A percentile compares a stretch with the other conserved stretches of the same genome.
phyloP scores from a whole-genome alignment of 78 protist genomes.

The Anaeramoeba ignava region DNA sequence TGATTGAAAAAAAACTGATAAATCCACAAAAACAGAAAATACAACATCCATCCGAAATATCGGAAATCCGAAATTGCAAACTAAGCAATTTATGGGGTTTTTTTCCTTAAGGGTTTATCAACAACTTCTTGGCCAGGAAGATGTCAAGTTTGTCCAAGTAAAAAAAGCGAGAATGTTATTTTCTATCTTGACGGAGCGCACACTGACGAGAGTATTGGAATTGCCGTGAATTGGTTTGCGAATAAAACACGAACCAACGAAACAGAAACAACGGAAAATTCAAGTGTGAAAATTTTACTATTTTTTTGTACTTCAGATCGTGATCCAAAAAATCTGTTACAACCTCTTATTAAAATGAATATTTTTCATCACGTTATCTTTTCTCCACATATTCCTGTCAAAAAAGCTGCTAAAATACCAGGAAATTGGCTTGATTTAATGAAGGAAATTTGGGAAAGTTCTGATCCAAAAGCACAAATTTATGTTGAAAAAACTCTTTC shows the following conservation, averaged over 20 bases:
- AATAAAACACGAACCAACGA: constrained; percentile 11
- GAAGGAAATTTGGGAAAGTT: no score
- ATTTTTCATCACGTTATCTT: no score
- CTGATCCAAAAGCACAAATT: no score
- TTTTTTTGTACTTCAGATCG: constrained; percentile 46
- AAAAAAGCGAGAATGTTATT: constrained; percentile 12
- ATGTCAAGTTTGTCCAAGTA: constrained; percentile 28
- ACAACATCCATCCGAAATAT: not conserved
- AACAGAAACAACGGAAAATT: not conserved
- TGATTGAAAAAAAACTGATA: constrained; percentile 14
- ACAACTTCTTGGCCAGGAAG: constrained; percentile 46
- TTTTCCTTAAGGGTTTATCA: constrained; percentile 22
- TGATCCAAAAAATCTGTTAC: constrained; percentile 29
- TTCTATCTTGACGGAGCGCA: constrained; percentile 71
- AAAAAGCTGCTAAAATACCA: no score
- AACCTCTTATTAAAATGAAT: no score
- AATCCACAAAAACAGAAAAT: not conserved
- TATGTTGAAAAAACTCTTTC: no score
- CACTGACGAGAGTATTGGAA: constrained; percentile 45
- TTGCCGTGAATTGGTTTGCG: constrained; percentile 47
- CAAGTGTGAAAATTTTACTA: constrained; percentile 21
- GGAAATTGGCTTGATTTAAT: no score
- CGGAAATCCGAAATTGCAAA: constrained; percentile 17
- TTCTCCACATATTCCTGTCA: no score
- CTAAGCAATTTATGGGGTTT: no score